These are phyloP conservation scores for Neonectria hederae DNA, from an alignment of 2,329 filamentous ascomycete species.

Conservation along the genomic window DNA sequence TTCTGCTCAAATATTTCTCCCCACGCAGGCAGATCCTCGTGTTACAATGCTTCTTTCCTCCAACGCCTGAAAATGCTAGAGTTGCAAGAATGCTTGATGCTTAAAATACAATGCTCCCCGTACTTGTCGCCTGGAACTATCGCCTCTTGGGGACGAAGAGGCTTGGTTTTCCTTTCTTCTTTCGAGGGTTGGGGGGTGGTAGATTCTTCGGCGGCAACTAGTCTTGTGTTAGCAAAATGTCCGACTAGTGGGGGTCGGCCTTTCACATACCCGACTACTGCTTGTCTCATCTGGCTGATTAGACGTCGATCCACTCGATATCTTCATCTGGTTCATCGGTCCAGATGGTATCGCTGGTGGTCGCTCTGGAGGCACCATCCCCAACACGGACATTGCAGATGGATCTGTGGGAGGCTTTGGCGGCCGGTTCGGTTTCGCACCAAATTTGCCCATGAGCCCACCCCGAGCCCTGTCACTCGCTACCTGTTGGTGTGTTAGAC, in stretches of 20 bases:
- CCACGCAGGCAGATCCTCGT: background rate
- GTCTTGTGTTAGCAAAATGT: slow-evolving; percentile 27
- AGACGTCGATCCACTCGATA: slow-evolving; percentile 38
- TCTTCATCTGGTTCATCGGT: slow-evolving; percentile 21
- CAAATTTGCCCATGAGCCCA: slow-evolving; percentile 50
- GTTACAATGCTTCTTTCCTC: slow-evolving; percentile 6
- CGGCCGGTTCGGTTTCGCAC: slow-evolving; percentile 42
- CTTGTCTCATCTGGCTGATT: slow-evolving; percentile 27
- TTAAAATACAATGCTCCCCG: slow-evolving; percentile 15
- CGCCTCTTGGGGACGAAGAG: slow-evolving; percentile 56
- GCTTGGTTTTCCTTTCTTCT: slow-evolving; percentile 55
- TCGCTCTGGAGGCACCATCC: slow-evolving; percentile 57
- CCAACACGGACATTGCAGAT: slow-evolving; percentile 62
- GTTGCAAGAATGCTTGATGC: slow-evolving; percentile 16
- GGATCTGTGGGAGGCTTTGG: slow-evolving; percentile 55
- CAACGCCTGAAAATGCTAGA: slow-evolving; percentile 37
- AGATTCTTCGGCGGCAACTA: slow-evolving; percentile 31
- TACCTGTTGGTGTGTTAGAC: slow-evolving; percentile 45
- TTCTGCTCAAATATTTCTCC: slow-evolving; percentile 4
- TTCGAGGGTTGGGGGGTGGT: slow-evolving; percentile 45
- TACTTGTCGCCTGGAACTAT: slow-evolving; percentile 20
- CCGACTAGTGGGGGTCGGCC: background rate
- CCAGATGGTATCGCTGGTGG: slow-evolving; percentile 45
- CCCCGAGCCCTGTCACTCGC: slow-evolving; percentile 45
- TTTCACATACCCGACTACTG: slow-evolving; percentile 34